These are phyloP conservation scores for Suillus bovinus DNA, from an alignment of 768 basidiomycete species.

Conservation along the genomic window DNA sequence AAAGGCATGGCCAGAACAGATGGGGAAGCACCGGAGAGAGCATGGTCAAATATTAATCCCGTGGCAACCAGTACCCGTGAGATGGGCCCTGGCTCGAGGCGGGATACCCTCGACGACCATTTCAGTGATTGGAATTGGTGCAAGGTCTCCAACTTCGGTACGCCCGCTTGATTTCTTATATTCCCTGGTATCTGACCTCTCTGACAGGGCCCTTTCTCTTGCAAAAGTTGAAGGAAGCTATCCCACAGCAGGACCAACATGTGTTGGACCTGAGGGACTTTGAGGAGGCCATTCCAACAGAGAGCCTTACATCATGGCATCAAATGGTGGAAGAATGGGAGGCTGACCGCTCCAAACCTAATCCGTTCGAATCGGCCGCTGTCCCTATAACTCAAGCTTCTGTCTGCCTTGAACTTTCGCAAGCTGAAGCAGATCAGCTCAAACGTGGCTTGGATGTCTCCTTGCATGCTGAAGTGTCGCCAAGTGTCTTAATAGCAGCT, in stretches of 20 bases:
- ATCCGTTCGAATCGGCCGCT: conserved; percentile 13
- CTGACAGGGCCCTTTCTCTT: neutral
- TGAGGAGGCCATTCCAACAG: neutral
- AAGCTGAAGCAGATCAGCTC: conserved; percentile 14
- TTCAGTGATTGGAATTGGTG: conserved; percentile 12
- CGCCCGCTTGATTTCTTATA: neutral
- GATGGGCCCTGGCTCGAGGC: conserved; percentile 19
- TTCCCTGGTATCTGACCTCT: neutral
- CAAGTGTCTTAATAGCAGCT: conserved; percentile 14
- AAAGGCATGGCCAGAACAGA: conserved; percentile 3
- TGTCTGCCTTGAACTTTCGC: conserved; percentile 14
- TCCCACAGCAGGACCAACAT: neutral
- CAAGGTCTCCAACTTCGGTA: neutral
- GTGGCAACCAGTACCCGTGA: conserved; percentile 17
- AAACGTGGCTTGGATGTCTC: conserved; percentile 2
- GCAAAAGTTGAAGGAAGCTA: conserved; percentile 3
- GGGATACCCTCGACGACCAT: conserved; percentile 29
- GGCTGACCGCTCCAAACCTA: conserved; percentile 7
- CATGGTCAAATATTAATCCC: conserved; percentile 20
- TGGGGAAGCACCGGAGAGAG: conserved; percentile 10
- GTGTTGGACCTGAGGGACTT: neutral
- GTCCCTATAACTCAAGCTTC: conserved; percentile 12
- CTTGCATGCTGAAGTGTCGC: conserved; percentile 17
- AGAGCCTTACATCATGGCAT: conserved; percentile 5
- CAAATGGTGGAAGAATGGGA: conserved; percentile 11